Conservation (phyloP, 768 basidiomycete species). For the Boletales sp. region DNA sequence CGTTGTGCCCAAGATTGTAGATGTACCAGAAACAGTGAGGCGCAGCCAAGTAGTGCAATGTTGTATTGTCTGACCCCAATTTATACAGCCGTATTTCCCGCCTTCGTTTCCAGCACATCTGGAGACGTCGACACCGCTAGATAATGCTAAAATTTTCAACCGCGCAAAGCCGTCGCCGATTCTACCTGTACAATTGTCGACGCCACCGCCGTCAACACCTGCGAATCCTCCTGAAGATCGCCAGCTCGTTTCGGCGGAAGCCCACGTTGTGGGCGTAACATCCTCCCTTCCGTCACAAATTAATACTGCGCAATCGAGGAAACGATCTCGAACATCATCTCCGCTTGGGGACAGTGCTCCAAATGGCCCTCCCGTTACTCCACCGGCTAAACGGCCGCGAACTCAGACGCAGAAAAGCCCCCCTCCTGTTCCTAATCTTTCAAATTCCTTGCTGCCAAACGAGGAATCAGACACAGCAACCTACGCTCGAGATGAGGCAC, state of each 20-base stretch:
- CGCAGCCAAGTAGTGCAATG: not conserved
- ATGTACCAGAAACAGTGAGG: slow-evolving; percentile 38
- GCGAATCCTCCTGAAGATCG: slow-evolving; percentile 17
- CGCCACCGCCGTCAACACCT: slow-evolving; percentile 21
- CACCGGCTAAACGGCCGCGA: slow-evolving; percentile 24
- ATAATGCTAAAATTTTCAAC: slow-evolving; percentile 13
- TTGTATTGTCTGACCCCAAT: slow-evolving; percentile 12
- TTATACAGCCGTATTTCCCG: slow-evolving; percentile 43
- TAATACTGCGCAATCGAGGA: slow-evolving; percentile 16
- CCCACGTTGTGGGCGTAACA: slow-evolving; percentile 7
- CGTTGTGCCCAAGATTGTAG: slow-evolving; percentile 26
- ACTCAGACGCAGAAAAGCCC: slow-evolving; percentile 3
- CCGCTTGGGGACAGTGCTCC: slow-evolving; percentile 26
- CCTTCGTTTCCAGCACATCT: slow-evolving; percentile 55
- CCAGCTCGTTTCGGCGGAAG: slow-evolving; percentile 5
- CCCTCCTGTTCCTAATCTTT: not conserved
- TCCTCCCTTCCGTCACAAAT: slow-evolving; percentile 15
- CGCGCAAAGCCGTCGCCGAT: slow-evolving; percentile 47
- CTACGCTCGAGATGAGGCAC: slow-evolving; percentile 2
- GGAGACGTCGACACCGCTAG: slow-evolving; percentile 50
- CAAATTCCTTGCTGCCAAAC: slow-evolving; percentile 6
- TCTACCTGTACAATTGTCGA: slow-evolving; percentile 23
- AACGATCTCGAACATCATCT: slow-evolving; percentile 27
- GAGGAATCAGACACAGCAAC: slow-evolving; percentile 5
- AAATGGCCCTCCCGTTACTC: slow-evolving; percentile 13